phyloP scores from a whole-genome alignment of 2,329 filamentous ascomycete genomes.

The Trichoderma sp. region DNA sequence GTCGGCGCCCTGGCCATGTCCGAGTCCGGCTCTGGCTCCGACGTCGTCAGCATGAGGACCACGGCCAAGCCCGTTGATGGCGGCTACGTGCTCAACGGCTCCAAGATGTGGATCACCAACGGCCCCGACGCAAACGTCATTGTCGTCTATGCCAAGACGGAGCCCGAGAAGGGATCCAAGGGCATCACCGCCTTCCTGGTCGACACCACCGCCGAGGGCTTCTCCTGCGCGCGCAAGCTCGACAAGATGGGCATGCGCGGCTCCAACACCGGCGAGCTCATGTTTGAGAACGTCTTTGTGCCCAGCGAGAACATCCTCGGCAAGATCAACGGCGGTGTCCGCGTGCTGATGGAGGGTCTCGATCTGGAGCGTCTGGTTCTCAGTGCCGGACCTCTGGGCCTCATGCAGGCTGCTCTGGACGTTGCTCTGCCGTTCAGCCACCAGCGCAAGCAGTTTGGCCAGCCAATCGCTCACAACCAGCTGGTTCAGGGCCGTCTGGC shows the following conservation, averaged over 20 bases:
- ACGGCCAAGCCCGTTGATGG: constrained; percentile 79
- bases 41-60: constrained; percentile 95
- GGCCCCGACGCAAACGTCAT: constrained; percentile 91
- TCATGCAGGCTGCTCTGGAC: constrained; percentile 93
- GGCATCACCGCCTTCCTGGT: constrained; percentile 96
- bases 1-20: constrained; percentile 94
- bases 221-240: constrained; percentile 85
- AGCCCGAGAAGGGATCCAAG: constrained; percentile 77
- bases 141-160: constrained; percentile 96
- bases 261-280: constrained; percentile 91
- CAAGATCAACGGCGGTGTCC: constrained; percentile 77
- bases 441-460: constrained; percentile 83
- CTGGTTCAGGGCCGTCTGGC: constrained; percentile 90
- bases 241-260: constrained; percentile 99
- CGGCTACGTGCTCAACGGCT: constrained; percentile 83
- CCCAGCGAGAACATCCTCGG: constrained; percentile 82
- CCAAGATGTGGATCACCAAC: constrained; percentile 99
- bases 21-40: constrained; percentile 85
- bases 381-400: constrained; percentile 84
- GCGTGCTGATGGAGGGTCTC: constrained; percentile 93
- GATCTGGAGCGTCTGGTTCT: constrained; percentile 93
- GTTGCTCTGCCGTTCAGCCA: constrained; percentile 87
- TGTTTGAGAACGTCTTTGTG: constrained; percentile 90
- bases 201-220: constrained; percentile 71
- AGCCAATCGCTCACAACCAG: constrained; percentile 88